A percentile compares a stretch with the other conserved stretches of the same genome.
Conservation (phyloP, 306 rosid genomes). For the Myrica gale region DNA sequence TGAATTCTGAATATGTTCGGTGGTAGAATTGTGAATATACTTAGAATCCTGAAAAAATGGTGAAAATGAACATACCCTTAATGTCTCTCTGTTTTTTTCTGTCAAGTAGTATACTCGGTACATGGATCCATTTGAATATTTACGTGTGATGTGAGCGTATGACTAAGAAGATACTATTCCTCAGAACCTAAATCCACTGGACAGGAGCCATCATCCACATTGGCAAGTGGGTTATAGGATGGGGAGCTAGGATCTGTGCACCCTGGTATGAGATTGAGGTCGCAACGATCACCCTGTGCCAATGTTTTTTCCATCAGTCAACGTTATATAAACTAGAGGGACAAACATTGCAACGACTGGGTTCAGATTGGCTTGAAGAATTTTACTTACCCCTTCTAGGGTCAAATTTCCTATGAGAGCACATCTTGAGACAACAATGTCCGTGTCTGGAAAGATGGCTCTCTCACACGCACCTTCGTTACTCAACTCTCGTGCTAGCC, state of each 20-base stretch:
- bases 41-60: no score
- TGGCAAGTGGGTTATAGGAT: conserved; percentile 67
- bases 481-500: conserved; percentile 72
- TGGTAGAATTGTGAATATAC: no score
- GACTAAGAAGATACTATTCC: conserved; percentile 26
- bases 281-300: conserved; percentile 82
- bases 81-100: background rate
- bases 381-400: conserved; percentile 70
- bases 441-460: conserved; percentile 86
- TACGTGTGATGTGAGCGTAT: background rate
- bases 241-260: conserved; percentile 84
- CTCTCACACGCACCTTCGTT: conserved; percentile 84
- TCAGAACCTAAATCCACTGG: conserved; percentile 50
- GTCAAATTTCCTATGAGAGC: conserved; percentile 72
- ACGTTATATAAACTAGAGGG: background rate
- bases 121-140: background rate
- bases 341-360: background rate
- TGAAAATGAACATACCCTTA: no score
- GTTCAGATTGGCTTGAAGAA: conserved; percentile 2
- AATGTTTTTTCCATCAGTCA: conserved; percentile 12
- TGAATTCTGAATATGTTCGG: no score
- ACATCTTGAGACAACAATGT: conserved; percentile 48
- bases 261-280: conserved; percentile 60
- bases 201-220: conserved; percentile 88
- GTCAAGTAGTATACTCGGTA: background rate